Conservation (phyloP, 2,329 filamentous ascomycete species). For the Massarina eburnea region DNA sequence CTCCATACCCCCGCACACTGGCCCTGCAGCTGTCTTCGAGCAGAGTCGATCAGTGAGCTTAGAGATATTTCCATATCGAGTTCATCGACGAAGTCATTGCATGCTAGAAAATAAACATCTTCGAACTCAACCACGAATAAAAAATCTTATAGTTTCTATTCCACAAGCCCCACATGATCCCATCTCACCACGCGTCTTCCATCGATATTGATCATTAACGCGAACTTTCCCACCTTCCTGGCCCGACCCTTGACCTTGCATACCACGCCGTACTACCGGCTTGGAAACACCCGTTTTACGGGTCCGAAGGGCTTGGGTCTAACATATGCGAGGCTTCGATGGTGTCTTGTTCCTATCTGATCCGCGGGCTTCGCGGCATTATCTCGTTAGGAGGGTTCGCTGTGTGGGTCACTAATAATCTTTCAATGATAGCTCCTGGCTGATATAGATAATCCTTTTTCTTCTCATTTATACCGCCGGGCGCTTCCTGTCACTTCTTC, state of each 20-base stretch:
- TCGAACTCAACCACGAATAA: background rate
- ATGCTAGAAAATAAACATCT: background rate
- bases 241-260: constrained; percentile 11
- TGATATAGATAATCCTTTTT: constrained; percentile 3
- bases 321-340: constrained; percentile 13
- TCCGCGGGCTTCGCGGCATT: constrained; percentile 16
- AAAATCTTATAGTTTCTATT: background rate
- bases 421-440: constrained; percentile 1
- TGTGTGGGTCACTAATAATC: background rate
- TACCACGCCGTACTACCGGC: constrained; percentile 6
- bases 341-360: constrained; percentile 7
- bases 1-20: constrained; percentile 13
- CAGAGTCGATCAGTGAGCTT: background rate
- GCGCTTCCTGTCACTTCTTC: background rate
- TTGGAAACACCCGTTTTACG: constrained; percentile 12
- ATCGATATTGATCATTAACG: constrained; percentile 25
- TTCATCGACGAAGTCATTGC: background rate
- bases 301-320: constrained; percentile 5
- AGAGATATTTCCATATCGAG: background rate
- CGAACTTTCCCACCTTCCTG: constrained; percentile 4
- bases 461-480: constrained; percentile 12
- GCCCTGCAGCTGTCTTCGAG: constrained; percentile 18
- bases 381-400: constrained; percentile 1
- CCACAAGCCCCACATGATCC: constrained; percentile 15
- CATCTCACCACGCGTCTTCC: constrained; percentile 1